Evolutionary conservation across 306 rosid genomes (phyloP), one percentile per base, ranked within the genome.

Genomic region (Lablab purpureus): DNA sequence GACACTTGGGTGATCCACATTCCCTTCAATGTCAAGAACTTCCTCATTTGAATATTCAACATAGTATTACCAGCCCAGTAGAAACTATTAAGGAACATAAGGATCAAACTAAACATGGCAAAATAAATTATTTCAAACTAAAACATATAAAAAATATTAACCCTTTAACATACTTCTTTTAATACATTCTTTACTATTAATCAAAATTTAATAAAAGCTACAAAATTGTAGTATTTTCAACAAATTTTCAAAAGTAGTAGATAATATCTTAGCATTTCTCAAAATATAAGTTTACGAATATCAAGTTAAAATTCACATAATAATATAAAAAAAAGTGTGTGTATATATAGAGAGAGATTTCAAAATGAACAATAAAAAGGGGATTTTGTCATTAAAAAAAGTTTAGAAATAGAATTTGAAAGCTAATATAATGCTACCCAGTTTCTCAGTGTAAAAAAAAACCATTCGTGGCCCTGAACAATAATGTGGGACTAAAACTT

Each of bases 1-100:
- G 87, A 83, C 85, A 77, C 87, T 75, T 70, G 23, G 60, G 76
- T 76, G 76, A 70, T 73, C 66, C 76, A 82, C 65, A 54, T 77
- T 75, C 54, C 43, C 64, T 67, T 43, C 46, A 37, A 41, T 65
- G 41, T 76, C 55, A 75, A 75, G 69, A 28, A 65, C 79, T 46
- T 43, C 46, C 2, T 45, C 2, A 34, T 56, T 23, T 56, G 19
- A 58, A 49, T 49, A 27, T 27, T 58, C 71, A 78, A 56, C 60
- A 30, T 46, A 13, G 21, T 54, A 79, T 49, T 50, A 63, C 63
- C 46, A 41, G 9, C 13, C 11, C 12, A 62, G 36, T 17, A 60
- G 22, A 13, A 70, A 30, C n/a, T 30, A 28, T 12, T 3, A 15
- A 13, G 41, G 2, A 59, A 69, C 17, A 6, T 22, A 41, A 12